Conservation (phyloP, 202 grass and related monocot species). For the Carex arenaria region DNA sequence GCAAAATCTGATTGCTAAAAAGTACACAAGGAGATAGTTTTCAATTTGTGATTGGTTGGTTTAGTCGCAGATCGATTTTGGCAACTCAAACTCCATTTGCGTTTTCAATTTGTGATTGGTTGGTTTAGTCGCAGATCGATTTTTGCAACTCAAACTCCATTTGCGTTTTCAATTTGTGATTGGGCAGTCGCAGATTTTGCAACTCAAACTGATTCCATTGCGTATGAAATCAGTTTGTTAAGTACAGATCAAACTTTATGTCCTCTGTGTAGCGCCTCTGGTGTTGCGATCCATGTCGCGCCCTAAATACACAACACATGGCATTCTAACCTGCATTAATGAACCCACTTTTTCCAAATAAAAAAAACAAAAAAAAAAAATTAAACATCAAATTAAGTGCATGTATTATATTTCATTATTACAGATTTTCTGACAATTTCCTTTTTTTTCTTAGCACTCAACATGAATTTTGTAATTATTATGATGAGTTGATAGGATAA, state of each 20-base stretch:
- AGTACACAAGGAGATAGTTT: no score
- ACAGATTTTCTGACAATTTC: not conserved
- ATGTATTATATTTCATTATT: not conserved
- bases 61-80: no score
- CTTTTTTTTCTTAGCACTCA: conserved; percentile 3
- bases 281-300: not conserved
- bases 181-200: no score
- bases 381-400: not conserved
- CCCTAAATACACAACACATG: not conserved
- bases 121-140: no score
- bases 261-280: not conserved
- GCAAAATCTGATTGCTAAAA: no score
- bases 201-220: not conserved
- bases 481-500: not conserved
- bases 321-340: not conserved
- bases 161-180: no score
- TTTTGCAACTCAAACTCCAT: no score
- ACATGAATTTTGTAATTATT: not conserved
- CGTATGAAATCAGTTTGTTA: no score
- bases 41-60: no score
- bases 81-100: no score
- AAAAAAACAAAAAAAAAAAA: not conserved
- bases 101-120: no score
- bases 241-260: not conserved
- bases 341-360: not conserved